Base-by-base conservation (phyloP, 441 rosid genomes). In the Iberis amara region DNA sequence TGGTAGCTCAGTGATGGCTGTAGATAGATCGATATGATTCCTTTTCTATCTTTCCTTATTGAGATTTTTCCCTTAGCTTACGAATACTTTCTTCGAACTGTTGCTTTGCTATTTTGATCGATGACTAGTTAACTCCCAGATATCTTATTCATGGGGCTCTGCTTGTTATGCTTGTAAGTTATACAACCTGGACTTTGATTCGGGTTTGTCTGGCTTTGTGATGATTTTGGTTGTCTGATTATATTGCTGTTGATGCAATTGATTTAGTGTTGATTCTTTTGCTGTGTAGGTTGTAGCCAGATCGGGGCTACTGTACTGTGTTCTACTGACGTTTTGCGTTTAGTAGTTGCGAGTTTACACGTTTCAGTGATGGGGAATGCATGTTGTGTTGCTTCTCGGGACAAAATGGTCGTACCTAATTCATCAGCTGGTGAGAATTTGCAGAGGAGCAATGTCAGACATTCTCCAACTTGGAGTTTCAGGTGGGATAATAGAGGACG, bases 401-500 rank as follows among this genome's bases (percentile, higher is more conserved):
- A 94, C 59, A 89, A 80, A 75, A 79, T 71, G 65, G 89, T 94
- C 14, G 73, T 85, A 42, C 72, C 77, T 21, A 73, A 55, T 76
- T 82, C 73, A 61, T 68, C 84, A n/a, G 77, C 81, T 61, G 67
- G 69, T 70, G 97, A 86, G 31, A 59, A 68, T 46, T 50, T 82
- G 52, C 86, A 72, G 58, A 75, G 89, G 72, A 80, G 80, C 71
- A 92, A 79, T 77, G 39, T 78, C 12, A 77, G 91, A 45, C 49
- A 79, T 76, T 94, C 99, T 9, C 99, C 99, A 0, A 73, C 80
- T 3, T 89, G 97, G 99, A 89, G 94, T 73, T 83, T 86, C 54
- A 74, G 86, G 39, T 89, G 99, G 99, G 99, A 94, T 66, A 82
- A 80, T 47, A 71, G 97, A 66, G 91, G 97, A 39, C 86, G 96